Percentiles rank a stretch among this genome's conserved stretches.
Conservation (phyloP, 345 rosid genomes). For the Clausena lansium region DNA sequence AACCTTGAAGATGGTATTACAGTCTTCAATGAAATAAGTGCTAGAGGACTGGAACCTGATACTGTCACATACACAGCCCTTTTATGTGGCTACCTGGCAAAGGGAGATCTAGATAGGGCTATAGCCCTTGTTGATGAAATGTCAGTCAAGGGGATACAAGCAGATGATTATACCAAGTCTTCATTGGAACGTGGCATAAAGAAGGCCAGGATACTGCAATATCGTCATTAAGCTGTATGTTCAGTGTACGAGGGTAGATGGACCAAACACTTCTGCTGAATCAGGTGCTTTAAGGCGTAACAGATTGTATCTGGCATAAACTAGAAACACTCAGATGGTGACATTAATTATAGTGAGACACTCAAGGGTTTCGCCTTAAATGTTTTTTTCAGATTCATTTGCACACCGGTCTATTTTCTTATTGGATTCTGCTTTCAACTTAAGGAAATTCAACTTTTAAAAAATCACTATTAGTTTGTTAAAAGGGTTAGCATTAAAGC, state of each 20-base stretch:
- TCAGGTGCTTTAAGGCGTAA: background rate
- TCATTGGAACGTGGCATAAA: slow-evolving; percentile 23
- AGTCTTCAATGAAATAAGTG: slow-evolving; percentile 33
- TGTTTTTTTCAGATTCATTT: background rate
- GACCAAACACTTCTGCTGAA: background rate
- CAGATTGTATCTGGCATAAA: background rate
- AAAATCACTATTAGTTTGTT: background rate
- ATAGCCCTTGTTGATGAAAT: slow-evolving; percentile 36
- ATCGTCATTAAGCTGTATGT: background rate
- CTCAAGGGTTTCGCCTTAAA: background rate
- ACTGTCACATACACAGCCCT: slow-evolving; percentile 56
- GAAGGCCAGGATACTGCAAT: slow-evolving; percentile 27
- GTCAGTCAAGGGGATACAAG: slow-evolving; percentile 36
- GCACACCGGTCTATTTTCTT: background rate
- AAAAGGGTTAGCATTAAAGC: background rate
- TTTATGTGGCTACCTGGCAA: slow-evolving; percentile 40
- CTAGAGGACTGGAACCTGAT: slow-evolving; percentile 45
- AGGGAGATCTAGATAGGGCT: slow-evolving; percentile 49
- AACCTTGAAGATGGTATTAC: slow-evolving; percentile 40
- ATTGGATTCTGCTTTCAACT: background rate
- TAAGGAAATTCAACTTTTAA: background rate
- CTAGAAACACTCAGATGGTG: background rate
- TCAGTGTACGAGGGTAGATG: background rate
- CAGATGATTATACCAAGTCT: slow-evolving; percentile 21
- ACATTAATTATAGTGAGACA: background rate